Base-by-base conservation (phyloP, 2,329 filamentous ascomycete species). In the Fonsecaea erecta region DNA sequence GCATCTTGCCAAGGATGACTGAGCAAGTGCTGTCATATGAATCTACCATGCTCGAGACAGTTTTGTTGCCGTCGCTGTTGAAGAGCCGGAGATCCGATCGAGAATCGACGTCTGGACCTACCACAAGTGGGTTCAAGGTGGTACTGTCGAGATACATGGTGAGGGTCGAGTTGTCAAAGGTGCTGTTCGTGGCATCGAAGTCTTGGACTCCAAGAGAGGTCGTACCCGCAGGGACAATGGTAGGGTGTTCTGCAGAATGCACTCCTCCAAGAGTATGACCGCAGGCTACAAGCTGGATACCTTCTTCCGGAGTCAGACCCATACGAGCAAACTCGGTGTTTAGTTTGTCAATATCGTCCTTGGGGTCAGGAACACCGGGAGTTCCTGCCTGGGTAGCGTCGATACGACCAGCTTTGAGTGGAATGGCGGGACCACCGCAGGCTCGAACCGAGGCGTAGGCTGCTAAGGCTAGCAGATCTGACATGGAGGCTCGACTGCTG, bases 251-350 rank as follows among this genome's bases (percentile, higher is more conserved):
- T 40, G 66, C 70, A 28, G 70, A 68, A 58, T 77, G 75, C 9
- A 77, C 75, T n/a, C 74, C 72, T 26, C 76, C 76, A 35, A 78
- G 69, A 1, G 72, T 74, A 60, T 78, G 76, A 2, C 76, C 76
- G 60, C 75, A 78, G 9, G 76, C 75, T 24, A 74, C 71, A 26
- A 78, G 55, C 16, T 66, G 68, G 52, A 74, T 67, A 51, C 37
- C 66, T 30, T 72, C 73, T 61, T 66, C 65, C 28, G 70, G 68
- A 18, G 66, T 72, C 35, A 78, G 71, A 3, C 75, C 74, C 34
- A 75, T 73, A 43, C 70, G 73, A 2, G 66, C 70, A 52, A 78
- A 77, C 14, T 64, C 63, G 52, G 67, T 66, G 52, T 69, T 69
- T 2, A 73, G 72, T 16, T 72, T 73, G 2, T 73, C 66, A 16